Evolutionary conservation across 257 asterid species (phyloP).

Genomic region (Cruciata laevipes): DNA sequence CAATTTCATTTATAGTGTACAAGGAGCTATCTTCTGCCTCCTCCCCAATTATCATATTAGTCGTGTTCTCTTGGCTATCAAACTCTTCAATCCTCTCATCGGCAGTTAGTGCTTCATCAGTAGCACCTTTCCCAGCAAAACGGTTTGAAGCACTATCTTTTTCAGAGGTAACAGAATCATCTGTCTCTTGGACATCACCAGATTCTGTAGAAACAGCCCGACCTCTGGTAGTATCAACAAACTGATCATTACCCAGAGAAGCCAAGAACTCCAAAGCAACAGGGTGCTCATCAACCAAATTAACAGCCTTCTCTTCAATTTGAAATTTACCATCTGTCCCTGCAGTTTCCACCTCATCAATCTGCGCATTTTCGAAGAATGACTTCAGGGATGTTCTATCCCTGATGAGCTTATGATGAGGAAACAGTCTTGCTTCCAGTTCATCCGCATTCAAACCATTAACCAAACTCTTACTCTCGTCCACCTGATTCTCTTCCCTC

Average conservation of each 20-base stretch:
- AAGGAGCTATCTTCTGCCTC: slow-evolving; percentile 41
- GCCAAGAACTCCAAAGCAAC: slow-evolving; percentile 41
- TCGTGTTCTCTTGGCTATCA: slow-evolving; percentile 48
- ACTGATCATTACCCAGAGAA: slow-evolving; percentile 31
- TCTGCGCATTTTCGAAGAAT: slow-evolving; percentile 17
- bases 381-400: slow-evolving; percentile 47
- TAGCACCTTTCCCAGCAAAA: slow-evolving; percentile 22
- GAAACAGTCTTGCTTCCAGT: slow-evolving; percentile 61
- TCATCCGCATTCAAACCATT: slow-evolving; percentile 55
- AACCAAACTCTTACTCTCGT: slow-evolving; percentile 30
- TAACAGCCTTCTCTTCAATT: slow-evolving; percentile 22
- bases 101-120: slow-evolving; percentile 43
- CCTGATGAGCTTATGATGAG: slow-evolving; percentile 66
- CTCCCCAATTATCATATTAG: slow-evolving; percentile 44
- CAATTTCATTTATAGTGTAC: slow-evolving; percentile 44
- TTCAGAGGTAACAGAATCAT: slow-evolving; percentile 24
- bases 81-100: slow-evolving; percentile 60
- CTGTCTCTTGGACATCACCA: slow-evolving; percentile 48
- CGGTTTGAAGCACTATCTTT: slow-evolving; percentile 24
- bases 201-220: slow-evolving; percentile 16
- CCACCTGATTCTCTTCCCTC: slow-evolving; percentile 14
- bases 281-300: slow-evolving; percentile 31
- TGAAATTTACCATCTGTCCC: slow-evolving; percentile 24
- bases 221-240: slow-evolving; percentile 12
- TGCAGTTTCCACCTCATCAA: slow-evolving; percentile 9